These are phyloP conservation scores for Aspergillus aculeatinus DNA, from an alignment of 2,329 filamentous ascomycete genomes.

Conservation along the genomic window DNA sequence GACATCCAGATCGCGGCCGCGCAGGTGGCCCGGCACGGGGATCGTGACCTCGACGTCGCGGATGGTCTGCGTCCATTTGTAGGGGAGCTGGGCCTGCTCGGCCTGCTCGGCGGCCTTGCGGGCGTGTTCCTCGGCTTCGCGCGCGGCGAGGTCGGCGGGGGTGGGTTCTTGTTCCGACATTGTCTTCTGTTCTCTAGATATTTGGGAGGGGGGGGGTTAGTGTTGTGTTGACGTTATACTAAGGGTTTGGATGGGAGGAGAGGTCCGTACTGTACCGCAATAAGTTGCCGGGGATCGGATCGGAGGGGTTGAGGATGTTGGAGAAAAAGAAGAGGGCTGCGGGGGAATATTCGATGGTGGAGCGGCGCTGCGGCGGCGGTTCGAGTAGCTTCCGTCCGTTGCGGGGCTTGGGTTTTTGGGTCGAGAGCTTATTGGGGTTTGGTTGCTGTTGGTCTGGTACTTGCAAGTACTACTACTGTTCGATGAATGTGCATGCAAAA, in stretches of 20 bases:
- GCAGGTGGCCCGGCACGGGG: constrained; percentile 75
- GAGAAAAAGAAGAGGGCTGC: not conserved
- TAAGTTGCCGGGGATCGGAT: not conserved
- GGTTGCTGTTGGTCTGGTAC: too few relatives aligned
- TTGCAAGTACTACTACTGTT: too few relatives aligned
- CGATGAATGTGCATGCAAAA: too few relatives aligned
- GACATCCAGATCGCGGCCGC: constrained; percentile 79
- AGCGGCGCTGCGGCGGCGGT: not conserved
- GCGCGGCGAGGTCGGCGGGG: constrained; percentile 45
- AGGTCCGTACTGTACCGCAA: too few relatives aligned
- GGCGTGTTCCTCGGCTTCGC: constrained; percentile 56
- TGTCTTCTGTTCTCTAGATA: not conserved
- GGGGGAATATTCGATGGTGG: not conserved
- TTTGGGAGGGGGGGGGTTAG: too few relatives aligned
- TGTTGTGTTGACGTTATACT: too few relatives aligned
- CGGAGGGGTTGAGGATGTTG: not conserved
- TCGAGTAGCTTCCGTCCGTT: constrained; percentile 6
- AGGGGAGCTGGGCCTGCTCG: constrained; percentile 88
- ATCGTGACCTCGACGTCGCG: constrained; percentile 79
- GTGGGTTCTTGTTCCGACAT: constrained; percentile 36
- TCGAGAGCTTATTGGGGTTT: not conserved
- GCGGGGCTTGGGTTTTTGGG: not conserved
- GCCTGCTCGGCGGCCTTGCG: constrained; percentile 70
- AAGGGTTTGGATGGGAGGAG: too few relatives aligned
- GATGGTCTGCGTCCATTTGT: constrained; percentile 97